Evolutionary conservation across 2,329 filamentous ascomycete genomes (phyloP), one percentile per base, ranked within the genome.

Genomic region (Penicillium thymicola): DNA sequence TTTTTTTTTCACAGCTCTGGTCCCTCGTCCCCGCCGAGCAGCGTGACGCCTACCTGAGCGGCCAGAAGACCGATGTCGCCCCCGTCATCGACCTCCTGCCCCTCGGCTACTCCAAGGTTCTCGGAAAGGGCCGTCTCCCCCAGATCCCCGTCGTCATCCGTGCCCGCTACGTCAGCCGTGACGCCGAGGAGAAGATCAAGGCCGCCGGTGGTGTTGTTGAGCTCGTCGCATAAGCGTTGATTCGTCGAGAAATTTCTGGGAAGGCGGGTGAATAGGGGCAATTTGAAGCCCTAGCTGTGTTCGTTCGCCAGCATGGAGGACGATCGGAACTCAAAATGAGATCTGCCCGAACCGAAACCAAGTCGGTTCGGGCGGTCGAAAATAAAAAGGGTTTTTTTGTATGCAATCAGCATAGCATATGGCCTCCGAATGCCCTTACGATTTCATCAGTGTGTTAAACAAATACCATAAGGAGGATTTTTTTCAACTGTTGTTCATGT

Each of bases 181-280:
- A 96, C 79, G 94, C 94, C 69, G 94, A 99, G 89, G 85, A 90
- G 83, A 99, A 99, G 89, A 97, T 99, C 82, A 96, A 90, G 78
- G 91, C 94, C 80, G 93, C 92, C 74, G 94, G 94, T 79, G 93
- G 93, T 81, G 90, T 96, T 75, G 84, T 96, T 74, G 91, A 97
- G 86, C 85, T 97, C 78, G 90, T 97, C 75, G 92, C 92, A 81
- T 97, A 89, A 84, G 73, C 68, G 70, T 64, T 66, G 59, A 65
- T 62, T 56, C 51, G 58, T 52, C 60, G 62, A 66, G 68, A 36
- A 25, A 58, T 64, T 59, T 64, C 57, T 48, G 63, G 65, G 65
- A 67, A 66, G 60, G 63, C 37, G 60, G 59, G 62, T 65, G 65
- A 65, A 66, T 64, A 60, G 59, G 62, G 64, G 63, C 63, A 64